Evolutionary conservation across 2,329 filamentous ascomycete species (phyloP), one percentile per base, ranked within the genome.

Genomic region (Fusarium camptoceras): DNA sequence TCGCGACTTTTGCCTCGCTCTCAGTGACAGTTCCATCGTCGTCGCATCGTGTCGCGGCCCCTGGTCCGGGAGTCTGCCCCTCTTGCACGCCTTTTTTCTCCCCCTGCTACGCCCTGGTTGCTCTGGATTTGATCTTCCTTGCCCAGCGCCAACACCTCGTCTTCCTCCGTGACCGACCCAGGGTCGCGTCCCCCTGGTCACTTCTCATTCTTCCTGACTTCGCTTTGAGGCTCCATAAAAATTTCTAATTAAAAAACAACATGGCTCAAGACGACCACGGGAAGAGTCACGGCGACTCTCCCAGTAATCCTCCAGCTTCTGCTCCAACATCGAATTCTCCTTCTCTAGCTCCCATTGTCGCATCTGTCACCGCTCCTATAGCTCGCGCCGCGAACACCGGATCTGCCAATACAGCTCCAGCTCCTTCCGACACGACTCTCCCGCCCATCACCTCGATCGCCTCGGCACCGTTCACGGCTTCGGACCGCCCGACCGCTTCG

Each of bases 141-240:
- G 72, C 68, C 68, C 71, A 73, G 72, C 62, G 67, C 68, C 73
- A 75, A 50, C 60, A 64, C 49, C 53, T 64, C 62, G 64, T 60
- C 61, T 63, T 73, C 51, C 68, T 74, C 69, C 69, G 71, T 74
- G 68, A 68, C 66, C 76, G 68, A 70, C 67, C 76, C 73, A 74
- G 76, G 76, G 76, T 78, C 73, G 71, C 68, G 56, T 75, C 74
- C 68, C 73, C 71, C 73, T 66, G 71, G 70, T 73, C 71, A 58
- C 68, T 60, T 73, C 66, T 71, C 68, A 64, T 74, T 72, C 66
- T 75, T 77, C 74, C 73, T 73, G 72, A 73, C 77, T 78, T 77
- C 73, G 68, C 69, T 74, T 73, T 69, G 67, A 66, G 75, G 77
- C 78, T 78, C 78, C 78, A 79, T 79, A 79, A 79, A 77, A 77